Evolutionary conservation across 805 yeast genomes (phyloP).

Genomic region (Starmerella apicola): DNA sequence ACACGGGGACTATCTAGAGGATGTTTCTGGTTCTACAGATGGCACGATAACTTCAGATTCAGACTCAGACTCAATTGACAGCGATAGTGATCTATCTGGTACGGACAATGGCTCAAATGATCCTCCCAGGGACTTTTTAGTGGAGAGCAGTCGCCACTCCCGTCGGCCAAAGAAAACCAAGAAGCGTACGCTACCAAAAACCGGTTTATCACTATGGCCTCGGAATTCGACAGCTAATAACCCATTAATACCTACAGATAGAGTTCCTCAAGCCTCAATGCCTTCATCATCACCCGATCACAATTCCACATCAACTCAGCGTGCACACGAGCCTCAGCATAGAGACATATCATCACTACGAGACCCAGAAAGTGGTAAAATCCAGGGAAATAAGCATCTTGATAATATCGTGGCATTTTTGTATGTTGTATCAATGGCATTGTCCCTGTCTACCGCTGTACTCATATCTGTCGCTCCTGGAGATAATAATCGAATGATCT

Average conservation of each 20-base stretch:
- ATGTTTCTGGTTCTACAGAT: slow-evolving; percentile 11
- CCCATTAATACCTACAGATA: too few species aligned
- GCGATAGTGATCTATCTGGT: slow-evolving; percentile 6
- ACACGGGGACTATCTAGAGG: slow-evolving; percentile 19
- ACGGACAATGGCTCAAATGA: slow-evolving; percentile 9
- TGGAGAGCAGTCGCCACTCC: slow-evolving; percentile 16
- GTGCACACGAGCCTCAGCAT: neutral
- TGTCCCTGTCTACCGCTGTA: slow-evolving; percentile 19
- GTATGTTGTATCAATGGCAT: slow-evolving; percentile 13
- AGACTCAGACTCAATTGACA: slow-evolving; percentile 9
- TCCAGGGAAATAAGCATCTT: slow-evolving; percentile 5
- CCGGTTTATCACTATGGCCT: slow-evolving; percentile 16
- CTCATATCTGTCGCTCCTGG: slow-evolving; percentile 11
- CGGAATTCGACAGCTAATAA: too few species aligned
- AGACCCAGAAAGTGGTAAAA: slow-evolving; percentile 1
- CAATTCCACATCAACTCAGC: too few species aligned
- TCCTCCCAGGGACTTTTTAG: slow-evolving; percentile 26
- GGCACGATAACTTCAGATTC: slow-evolving; percentile 10
- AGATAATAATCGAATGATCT: slow-evolving; percentile 13
- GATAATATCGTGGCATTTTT: slow-evolving; percentile 14
- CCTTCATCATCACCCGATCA: too few species aligned
- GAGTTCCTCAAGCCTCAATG: too few species aligned
- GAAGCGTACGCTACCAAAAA: neutral
- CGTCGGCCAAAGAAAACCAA: slow-evolving; percentile 1
- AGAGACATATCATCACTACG: neutral